phyloP scores from a whole-genome alignment of 441 rosid species.

The Populus tomentosa region DNA sequence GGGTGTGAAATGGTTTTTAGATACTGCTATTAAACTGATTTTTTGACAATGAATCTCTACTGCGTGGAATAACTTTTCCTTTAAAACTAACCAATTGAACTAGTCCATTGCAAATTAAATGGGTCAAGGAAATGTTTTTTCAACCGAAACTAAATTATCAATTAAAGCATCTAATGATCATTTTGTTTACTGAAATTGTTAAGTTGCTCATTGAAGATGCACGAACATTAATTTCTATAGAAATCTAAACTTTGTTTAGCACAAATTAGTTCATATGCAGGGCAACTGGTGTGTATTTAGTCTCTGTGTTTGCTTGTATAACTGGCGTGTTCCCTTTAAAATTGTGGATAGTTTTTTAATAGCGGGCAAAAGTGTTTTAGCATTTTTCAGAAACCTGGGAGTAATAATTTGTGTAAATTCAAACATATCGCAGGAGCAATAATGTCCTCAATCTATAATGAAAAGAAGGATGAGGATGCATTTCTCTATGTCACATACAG shows the following conservation, averaged over 20 bases:
- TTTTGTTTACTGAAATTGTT: not conserved
- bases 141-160: not conserved
- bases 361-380: not conserved
- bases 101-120: not conserved
- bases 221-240: not conserved
- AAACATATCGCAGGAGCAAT: conserved; percentile 16
- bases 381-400: not conserved
- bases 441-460: conserved; percentile 27
- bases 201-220: not conserved
- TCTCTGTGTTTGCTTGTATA: not conserved
- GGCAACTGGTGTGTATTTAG: not conserved
- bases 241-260: not conserved
- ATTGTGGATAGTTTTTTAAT: not conserved
- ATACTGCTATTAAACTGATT: not conserved
- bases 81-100: not conserved
- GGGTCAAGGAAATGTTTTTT: not conserved
- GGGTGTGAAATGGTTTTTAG: not conserved
- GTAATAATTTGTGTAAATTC: not conserved
- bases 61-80: not conserved
- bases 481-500: conserved; percentile 88
- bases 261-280: not conserved
- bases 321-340: not conserved
- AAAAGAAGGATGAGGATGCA: conserved; percentile 67
- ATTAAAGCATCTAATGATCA: not conserved
- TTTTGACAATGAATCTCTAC: not conserved